Evolutionary conservation across 495 filamentous ascomycete genomes (phyloP).

Genomic region (Penicillium desertorum): DNA sequence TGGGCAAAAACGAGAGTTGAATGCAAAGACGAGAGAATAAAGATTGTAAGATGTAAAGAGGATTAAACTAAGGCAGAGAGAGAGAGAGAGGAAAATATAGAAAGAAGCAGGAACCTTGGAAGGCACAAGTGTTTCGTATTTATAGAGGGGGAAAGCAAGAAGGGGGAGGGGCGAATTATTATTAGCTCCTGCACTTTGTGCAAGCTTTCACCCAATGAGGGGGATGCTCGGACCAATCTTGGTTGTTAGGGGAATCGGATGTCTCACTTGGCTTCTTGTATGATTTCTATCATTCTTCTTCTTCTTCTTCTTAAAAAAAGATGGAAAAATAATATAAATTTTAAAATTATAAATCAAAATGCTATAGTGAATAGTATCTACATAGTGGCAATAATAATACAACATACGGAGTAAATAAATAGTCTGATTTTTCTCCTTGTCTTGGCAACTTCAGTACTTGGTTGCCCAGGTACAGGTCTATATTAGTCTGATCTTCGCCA

Average conservation of each 20-base stretch:
- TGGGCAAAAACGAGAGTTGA: constrained; percentile 16
- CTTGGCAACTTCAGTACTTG: background rate
- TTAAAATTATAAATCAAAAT: background rate
- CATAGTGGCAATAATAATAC: background rate
- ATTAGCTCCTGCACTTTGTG: constrained; percentile 15
- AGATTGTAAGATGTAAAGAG: constrained; percentile 3
- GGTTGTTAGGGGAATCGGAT: constrained; percentile 13
- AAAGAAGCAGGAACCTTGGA: constrained; percentile 9
- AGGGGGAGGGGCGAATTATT: constrained; percentile 24
- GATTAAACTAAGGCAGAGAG: constrained; percentile 7
- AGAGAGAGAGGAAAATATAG: background rate
- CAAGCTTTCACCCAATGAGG: constrained; percentile 10
- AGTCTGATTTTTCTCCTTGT: no score
- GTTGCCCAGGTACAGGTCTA: background rate
- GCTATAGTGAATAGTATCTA: background rate
- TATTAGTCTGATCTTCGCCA: background rate
- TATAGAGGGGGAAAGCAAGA: constrained; percentile 23
- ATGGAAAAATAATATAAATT: constrained; percentile 1
- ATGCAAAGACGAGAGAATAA: constrained; percentile 10
- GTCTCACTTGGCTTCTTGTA: constrained; percentile 9
- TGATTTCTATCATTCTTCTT: no score
- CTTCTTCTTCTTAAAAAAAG: no score
- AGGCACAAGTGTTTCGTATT: constrained; percentile 25
- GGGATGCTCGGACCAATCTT: constrained; percentile 6
- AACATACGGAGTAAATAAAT: background rate